Percentiles rank a stretch among this genome's conserved stretches.
These are phyloP conservation scores for Solanum virginianum DNA, from an alignment of 257 asterid species.

Conservation along the genomic window DNA sequence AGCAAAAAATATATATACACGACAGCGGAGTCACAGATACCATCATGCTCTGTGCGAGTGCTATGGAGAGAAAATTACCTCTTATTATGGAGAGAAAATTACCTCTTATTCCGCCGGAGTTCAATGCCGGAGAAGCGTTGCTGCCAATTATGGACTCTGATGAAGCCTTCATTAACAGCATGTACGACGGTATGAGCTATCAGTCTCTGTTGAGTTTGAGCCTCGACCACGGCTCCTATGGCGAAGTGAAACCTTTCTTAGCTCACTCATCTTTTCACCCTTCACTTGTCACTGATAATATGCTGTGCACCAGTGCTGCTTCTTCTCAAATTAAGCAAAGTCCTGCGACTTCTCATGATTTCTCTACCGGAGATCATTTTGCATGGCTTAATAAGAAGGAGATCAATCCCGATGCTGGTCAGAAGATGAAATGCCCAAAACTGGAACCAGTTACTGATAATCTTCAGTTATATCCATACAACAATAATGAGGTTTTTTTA, in stretches of 20 bases:
- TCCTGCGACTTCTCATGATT: not conserved
- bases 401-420: not conserved
- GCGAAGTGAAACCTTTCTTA: not conserved
- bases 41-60: not conserved
- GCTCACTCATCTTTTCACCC: not conserved
- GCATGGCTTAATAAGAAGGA: not conserved
- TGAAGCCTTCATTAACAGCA: not conserved
- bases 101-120: not conserved
- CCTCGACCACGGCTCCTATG: not conserved
- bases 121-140: not conserved
- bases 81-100: not conserved
- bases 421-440: not conserved
- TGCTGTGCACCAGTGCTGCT: not conserved
- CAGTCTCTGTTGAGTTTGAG: not conserved
- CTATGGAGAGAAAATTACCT: not conserved
- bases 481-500: not conserved
- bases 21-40: not conserved
- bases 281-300: not conserved
- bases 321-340: not conserved
- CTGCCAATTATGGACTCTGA: not conserved
- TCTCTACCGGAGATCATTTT: not conserved
- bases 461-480: not conserved
- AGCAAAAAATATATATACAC: not conserved
- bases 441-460: not conserved
- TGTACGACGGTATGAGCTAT: not conserved